Conservation (phyloP, 345 rosid species). For the Boechera stricta region DNA sequence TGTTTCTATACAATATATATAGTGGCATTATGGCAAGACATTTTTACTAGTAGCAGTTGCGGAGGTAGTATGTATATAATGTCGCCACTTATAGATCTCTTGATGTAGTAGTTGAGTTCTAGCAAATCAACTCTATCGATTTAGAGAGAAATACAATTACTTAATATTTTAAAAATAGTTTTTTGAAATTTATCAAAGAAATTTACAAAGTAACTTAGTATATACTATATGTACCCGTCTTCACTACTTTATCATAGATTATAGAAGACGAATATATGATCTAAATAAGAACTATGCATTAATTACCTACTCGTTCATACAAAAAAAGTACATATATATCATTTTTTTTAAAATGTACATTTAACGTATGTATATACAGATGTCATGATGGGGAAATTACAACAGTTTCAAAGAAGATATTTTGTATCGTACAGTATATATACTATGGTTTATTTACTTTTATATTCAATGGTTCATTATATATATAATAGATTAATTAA, state of each 20-base stretch:
- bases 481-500: neutral
- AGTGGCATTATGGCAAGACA: constrained; percentile 1
- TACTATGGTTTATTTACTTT: constrained; percentile 2
- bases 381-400: constrained; percentile 38
- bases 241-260: neutral
- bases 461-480: neutral
- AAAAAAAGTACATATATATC: neutral
- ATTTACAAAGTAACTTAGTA: no score
- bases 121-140: no score
- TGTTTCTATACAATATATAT: neutral
- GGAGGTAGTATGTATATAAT: neutral
- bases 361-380: constrained; percentile 5
- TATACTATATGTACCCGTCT: neutral
- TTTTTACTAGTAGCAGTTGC: neutral
- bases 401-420: constrained; percentile 28
- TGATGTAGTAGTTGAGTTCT: neutral
- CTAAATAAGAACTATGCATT: constrained; percentile 8
- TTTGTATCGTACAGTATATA: constrained; percentile 29
- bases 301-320: neutral
- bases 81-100: neutral
- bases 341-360: neutral
- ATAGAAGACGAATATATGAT: neutral
- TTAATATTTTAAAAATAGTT: neutral
- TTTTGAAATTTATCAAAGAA: neutral
- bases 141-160: no score